These are phyloP conservation scores for Euphorbia schlechtendalii DNA, from an alignment of 441 rosid species.

Conservation along the genomic window DNA sequence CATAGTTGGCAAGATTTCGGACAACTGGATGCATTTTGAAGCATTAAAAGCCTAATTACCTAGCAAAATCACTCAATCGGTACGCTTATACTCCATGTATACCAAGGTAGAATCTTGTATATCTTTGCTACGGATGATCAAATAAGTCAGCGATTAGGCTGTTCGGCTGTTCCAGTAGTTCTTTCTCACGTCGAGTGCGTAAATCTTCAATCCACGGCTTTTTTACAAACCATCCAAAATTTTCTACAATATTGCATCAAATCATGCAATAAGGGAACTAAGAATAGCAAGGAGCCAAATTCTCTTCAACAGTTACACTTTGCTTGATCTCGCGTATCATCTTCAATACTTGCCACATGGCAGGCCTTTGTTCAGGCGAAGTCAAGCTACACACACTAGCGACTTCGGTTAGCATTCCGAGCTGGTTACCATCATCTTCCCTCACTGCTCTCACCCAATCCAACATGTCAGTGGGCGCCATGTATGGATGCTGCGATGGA, in stretches of 20 bases:
- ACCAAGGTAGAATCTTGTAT: no score
- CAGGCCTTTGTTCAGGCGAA: constrained; percentile 81
- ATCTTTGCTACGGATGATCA: no score
- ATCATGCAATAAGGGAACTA: constrained; percentile 9
- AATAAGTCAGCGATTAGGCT: no score
- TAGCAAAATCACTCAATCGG: no score
- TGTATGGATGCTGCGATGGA: constrained; percentile 58
- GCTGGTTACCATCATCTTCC: constrained; percentile 52
- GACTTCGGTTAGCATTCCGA: constrained; percentile 66
- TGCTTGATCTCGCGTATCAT: constrained; percentile 86
- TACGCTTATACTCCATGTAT: no score
- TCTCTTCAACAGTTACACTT: constrained; percentile 44
- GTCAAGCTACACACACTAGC: constrained; percentile 55
- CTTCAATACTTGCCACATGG: constrained; percentile 91
- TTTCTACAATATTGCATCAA: no score
- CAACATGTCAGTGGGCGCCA: constrained; percentile 42
- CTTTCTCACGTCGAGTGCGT: neutral
- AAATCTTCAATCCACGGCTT: no score
- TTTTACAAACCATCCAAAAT: no score
- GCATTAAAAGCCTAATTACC: no score
- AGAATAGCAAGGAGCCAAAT: constrained; percentile 24
- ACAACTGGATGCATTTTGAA: no score
- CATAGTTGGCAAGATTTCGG: no score
- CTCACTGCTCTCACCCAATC: constrained; percentile 58
- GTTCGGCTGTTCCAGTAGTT: neutral